Conservation (phyloP, 1,284 basidiomycete species). For the Meira miltonrushii region DNA sequence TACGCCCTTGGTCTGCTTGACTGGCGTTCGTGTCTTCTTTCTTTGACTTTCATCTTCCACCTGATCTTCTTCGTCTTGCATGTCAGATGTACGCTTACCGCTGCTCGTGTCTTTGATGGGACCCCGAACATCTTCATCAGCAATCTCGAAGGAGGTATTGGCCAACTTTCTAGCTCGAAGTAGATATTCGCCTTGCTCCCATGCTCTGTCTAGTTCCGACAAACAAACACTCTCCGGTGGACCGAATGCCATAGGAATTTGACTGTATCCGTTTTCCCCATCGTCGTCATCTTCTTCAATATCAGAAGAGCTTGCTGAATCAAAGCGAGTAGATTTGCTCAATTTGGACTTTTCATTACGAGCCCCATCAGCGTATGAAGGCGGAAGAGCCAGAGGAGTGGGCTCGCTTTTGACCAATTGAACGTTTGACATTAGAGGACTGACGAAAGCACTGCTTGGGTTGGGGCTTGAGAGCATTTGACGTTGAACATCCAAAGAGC, state of each 20-base stretch:
- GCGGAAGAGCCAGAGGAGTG: conserved; percentile 4
- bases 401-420: not conserved
- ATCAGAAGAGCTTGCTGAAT: not conserved
- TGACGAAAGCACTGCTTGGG: conserved; percentile 2
- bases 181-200: conserved; percentile 10
- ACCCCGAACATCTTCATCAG: not conserved
- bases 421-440: not conserved
- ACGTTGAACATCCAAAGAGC: not conserved
- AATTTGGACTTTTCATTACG: not conserved
- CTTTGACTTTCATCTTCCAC: not conserved
- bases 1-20: too few relatives aligned
- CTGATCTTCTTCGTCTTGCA: not conserved
- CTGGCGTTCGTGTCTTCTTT: not conserved
- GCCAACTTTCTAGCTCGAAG: not conserved
- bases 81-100: not conserved
- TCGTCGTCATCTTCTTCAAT: conserved; percentile 4
- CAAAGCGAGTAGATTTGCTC: not conserved
- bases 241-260: conserved; percentile 1
- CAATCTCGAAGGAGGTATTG: not conserved
- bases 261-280: not conserved
- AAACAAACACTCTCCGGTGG: conserved; percentile 11
- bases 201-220: conserved; percentile 11
- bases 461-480: conserved; percentile 1
- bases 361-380: not conserved
- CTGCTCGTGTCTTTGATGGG: not conserved